Percentiles rank a stretch among this genome's conserved stretches.
Conservation (phyloP, 192 early-diverging fungal genomes). For the Chytriomyces confervae region DNA sequence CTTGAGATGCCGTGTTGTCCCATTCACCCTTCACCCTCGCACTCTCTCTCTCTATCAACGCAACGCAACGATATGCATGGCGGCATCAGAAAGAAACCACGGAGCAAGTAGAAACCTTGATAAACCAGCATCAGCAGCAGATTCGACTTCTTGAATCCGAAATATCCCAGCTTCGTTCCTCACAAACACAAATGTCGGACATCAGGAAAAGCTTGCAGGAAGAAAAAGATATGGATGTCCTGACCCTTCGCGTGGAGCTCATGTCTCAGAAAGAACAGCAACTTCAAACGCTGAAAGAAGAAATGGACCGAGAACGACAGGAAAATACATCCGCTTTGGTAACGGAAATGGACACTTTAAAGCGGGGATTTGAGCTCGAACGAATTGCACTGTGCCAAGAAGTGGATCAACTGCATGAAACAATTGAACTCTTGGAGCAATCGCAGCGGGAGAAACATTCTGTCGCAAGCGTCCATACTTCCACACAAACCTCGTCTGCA, state of each 20-base stretch:
- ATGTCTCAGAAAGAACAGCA: constrained; percentile 51
- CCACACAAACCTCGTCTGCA: too few species aligned
- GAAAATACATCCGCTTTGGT: neutral
- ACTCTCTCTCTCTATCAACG: neutral
- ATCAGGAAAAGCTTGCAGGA: constrained; percentile 45
- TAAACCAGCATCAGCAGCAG: neutral
- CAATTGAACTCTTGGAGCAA: neutral
- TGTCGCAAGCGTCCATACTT: too few species aligned
- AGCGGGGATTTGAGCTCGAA: neutral
- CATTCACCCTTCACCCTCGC: too few species aligned
- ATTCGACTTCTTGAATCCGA: constrained; percentile 1
- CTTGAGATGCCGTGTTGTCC: too few species aligned
- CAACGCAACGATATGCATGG: neutral
- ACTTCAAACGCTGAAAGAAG: constrained; percentile 35
- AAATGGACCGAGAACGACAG: constrained; percentile 18
- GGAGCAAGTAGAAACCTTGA: neutral
- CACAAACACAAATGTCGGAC: constrained; percentile 37
- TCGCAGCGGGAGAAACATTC: too few species aligned
- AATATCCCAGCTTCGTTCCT: constrained; percentile 7
- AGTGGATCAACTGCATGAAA: neutral
- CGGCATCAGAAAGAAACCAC: neutral
- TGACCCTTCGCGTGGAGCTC: constrained; percentile 50
- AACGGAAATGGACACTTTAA: constrained; percentile 5
- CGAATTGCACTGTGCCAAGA: neutral
- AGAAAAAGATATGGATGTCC: constrained; percentile 59